Evolutionary conservation across 2,329 filamentous ascomycete species (phyloP), one percentile per base, ranked within the genome.

Genomic region (Thelonectria olida): DNA sequence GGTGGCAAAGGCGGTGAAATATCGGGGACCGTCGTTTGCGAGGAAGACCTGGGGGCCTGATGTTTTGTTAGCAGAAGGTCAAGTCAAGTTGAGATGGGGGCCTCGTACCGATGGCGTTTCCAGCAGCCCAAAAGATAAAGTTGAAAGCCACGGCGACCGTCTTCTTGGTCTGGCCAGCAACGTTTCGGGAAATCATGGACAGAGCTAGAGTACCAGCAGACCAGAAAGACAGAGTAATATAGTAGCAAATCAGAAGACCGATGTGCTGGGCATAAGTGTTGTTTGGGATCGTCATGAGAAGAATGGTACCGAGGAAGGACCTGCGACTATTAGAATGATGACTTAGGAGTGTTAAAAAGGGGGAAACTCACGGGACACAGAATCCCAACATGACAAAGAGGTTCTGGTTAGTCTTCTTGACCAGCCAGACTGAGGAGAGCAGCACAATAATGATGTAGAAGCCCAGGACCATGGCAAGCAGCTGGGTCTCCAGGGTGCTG

Each of bases 141-240:
- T 90, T 92, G 66, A 87, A 83, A 6, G 90, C 88, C 3, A 92
- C 84, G 7, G 86, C 87, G 9, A 89, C 83, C 0, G 85, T 84
- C 74, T 92, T 92, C 78, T 93, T 93, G 2, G 90, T 92, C 67
- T 91, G 88, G 0, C 90, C 90, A 23, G 87, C 90, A 9, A 92
- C 80, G 70, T 92, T 92, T 15, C 89, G 84, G 1, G 86, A 87
- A 58, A 92, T 82, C 80, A 92, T 84, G 13, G 88, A 89, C 67
- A 92, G 82, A 7, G 84, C 81, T 12, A 92, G 79, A 2, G 88
- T 90, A 69, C 90, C 86, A 0, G 89, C 90, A 0, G 90, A 88
- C 90, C 90, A 93, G 83, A 93, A 93, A 5, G 88, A 92, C 17
- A 92, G 82, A 0, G 88, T 89, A 63, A 93, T 89, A 78, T 93